Evolutionary conservation across 2,329 filamentous ascomycete genomes (phyloP).

Genomic region (Cyphellophora europaea): DNA sequence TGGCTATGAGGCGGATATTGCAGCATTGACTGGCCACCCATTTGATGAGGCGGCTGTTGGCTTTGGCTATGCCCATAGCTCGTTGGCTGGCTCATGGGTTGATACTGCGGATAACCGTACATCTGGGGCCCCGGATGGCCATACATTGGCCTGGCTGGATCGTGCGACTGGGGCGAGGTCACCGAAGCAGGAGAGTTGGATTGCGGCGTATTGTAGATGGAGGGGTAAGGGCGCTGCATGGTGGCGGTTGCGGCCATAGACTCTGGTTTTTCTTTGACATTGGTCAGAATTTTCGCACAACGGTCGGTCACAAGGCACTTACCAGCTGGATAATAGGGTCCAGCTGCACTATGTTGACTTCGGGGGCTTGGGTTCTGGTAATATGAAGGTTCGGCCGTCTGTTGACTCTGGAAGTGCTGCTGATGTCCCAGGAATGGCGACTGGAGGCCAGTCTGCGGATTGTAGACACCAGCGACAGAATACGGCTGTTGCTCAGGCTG

Average conservation of each 20-base stretch:
- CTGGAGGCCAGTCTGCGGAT: slow-evolving; percentile 27
- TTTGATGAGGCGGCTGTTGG: slow-evolving; percentile 44
- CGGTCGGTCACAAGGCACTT: slow-evolving; percentile 31
- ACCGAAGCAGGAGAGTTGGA: slow-evolving; percentile 92
- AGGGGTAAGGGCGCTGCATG: slow-evolving; percentile 61
- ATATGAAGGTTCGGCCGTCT: slow-evolving; percentile 56
- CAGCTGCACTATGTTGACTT: slow-evolving; percentile 69
- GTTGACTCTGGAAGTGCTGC: slow-evolving; percentile 22
- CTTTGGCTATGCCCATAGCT: slow-evolving; percentile 47
- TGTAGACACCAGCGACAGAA: slow-evolving; percentile 13
- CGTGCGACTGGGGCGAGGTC: slow-evolving; percentile 78
- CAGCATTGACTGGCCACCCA: slow-evolving; percentile 47
- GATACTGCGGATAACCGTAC: slow-evolving; percentile 63
- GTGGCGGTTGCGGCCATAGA: slow-evolving; percentile 56
- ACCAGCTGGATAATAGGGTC: slow-evolving; percentile 83
- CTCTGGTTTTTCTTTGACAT: slow-evolving; percentile 65
- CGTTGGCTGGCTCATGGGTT: slow-evolving; percentile 42
- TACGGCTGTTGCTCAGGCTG: slow-evolving; percentile 15
- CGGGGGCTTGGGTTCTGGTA: slow-evolving; percentile 78
- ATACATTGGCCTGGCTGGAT: slow-evolving; percentile 76
- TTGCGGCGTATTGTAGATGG: slow-evolving; percentile 91
- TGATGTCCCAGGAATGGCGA: slow-evolving; percentile 53
- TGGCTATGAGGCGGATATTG: slow-evolving; percentile 39
- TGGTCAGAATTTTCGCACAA: slow-evolving; percentile 43
- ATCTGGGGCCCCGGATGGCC: slow-evolving; percentile 71